A percentile compares a stretch with the other conserved stretches of the same genome.
Evolutionary conservation across 768 basidiomycete genomes (phyloP).

Genomic region (Lactifluus volemus): DNA sequence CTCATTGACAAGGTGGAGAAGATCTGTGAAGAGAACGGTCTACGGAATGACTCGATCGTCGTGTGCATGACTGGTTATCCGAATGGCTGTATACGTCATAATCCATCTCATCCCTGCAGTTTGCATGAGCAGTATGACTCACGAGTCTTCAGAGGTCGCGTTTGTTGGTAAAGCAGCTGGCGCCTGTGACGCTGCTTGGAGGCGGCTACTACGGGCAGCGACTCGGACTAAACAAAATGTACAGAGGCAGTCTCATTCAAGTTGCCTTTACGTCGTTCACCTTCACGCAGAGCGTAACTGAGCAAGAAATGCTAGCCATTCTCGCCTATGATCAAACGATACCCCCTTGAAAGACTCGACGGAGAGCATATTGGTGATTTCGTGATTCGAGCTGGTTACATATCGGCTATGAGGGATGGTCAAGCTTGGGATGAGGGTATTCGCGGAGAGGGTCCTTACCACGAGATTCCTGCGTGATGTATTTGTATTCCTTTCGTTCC

Average conservation of each 20-base stretch:
- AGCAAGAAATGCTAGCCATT: conserved; percentile 86
- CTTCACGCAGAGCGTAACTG: conserved; percentile 61
- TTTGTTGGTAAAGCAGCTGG: conserved; percentile 96
- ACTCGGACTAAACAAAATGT: conserved; percentile 82
- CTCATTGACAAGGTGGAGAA: conserved; percentile 95
- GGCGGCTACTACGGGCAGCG: conserved; percentile 89
- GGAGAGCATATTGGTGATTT: conserved; percentile 96
- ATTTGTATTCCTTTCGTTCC: not conserved
- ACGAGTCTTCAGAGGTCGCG: conserved; percentile 60
- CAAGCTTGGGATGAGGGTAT: conserved; percentile 79
- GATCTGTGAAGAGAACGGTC: conserved; percentile 87
- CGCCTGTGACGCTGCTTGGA: conserved; percentile 87
- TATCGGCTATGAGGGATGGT: conserved; percentile 76
- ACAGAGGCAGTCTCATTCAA: conserved; percentile 43
- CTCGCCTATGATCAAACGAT: conserved; percentile 93
- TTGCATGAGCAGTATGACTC: not conserved
- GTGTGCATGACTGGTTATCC: conserved; percentile 99
- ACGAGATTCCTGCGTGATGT: conserved; percentile 25
- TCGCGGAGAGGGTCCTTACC: conserved; percentile 66
- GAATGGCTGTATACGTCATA: conserved; percentile 87
- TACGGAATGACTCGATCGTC: conserved; percentile 89
- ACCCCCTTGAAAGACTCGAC: conserved; percentile 75
- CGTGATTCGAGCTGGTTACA: conserved; percentile 86
- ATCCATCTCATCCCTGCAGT: conserved; percentile 31
- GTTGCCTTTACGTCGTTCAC: not conserved